These are phyloP conservation scores for Hanseniaspora mollemarum DNA, from an alignment of 805 yeast species.

Conservation along the genomic window DNA sequence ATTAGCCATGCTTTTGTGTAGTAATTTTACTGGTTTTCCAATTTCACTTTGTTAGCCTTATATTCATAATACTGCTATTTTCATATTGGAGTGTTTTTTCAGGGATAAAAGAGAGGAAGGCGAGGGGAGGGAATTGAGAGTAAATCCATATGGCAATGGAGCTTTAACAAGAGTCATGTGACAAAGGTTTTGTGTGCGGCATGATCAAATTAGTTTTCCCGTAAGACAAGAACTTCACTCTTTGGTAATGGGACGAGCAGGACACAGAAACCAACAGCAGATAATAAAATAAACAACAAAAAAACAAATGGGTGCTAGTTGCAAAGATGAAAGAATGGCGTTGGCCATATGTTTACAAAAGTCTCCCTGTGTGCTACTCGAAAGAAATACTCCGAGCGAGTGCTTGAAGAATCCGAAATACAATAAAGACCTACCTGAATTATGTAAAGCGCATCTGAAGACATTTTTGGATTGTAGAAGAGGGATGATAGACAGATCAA, in stretches of 20 bases:
- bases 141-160: too few species aligned
- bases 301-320: constrained; percentile 71
- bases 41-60: too few species aligned
- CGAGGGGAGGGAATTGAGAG: too few species aligned
- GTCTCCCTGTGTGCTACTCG: constrained; percentile 88
- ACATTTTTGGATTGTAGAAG: constrained; percentile 83
- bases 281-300: neutral
- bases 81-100: too few species aligned
- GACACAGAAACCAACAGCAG: neutral
- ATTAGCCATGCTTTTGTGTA: neutral
- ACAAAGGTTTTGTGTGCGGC: too few species aligned
- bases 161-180: too few species aligned
- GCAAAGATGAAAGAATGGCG: constrained; percentile 89
- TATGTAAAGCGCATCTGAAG: constrained; percentile 72
- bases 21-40: too few species aligned
- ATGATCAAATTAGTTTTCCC: too few species aligned
- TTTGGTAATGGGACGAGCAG: too few species aligned
- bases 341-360: constrained; percentile 91
- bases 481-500: constrained; percentile 84
- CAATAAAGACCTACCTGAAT: constrained; percentile 66
- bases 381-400: constrained; percentile 79
- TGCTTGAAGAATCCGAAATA: constrained; percentile 76
- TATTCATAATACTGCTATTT: too few species aligned
- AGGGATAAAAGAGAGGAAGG: too few species aligned
- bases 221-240: too few species aligned